Evolutionary conservation across 768 basidiomycete species (phyloP), one percentile per base, ranked within the genome.

Genomic region (Dacryopinax primogenitus): DNA sequence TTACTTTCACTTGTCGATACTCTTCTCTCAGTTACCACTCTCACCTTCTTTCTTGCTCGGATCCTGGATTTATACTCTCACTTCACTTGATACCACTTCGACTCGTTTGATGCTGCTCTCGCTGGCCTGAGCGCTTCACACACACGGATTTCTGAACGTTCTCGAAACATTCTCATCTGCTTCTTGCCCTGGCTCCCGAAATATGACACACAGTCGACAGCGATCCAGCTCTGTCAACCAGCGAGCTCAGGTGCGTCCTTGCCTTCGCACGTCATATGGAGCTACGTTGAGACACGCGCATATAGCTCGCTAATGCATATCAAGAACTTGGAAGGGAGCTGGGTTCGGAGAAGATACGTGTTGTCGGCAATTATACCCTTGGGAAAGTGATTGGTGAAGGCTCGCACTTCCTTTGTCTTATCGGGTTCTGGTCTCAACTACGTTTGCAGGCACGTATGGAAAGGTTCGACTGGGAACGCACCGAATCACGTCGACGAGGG

Each of bases 281-380:
- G 64, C 30, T 63, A 26, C 23, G 12, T 36, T 58, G 37, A 61
- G 28, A 41, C 61, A n/a, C 36, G 37, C 41, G 21, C 12, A 58
- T 66, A 32, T 85, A 93, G 75, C 90, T 98, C 73, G 88, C 88
- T 71, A 91, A 84, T 74, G 94, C 94, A 66, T 98, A 98, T 80
- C 93, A 93, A 77, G 93, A 95, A 80, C 84, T 98, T 4, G 94
- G 93, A 69, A 95, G 88, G 79, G 94, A 96, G 76, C 84, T 98
- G 32, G 86, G 88, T n/a, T 91, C 90, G 28, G 83, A 83, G 68
- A 93, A 88, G 78, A 80, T 97, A 65, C 86, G 88, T 68, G 90
- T 96, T 32, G 86, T 97, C 45, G 93, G 94, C 66, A 94, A 94
- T 74, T 96, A 96, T 62, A 95, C 92, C 28, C 80, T 96, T 9